A percentile compares a stretch with the other conserved stretches of the same genome.
These are phyloP conservation scores for Bimuria novae-zelandiae DNA, from an alignment of 2,329 filamentous ascomycete species.

Conservation along the genomic window DNA sequence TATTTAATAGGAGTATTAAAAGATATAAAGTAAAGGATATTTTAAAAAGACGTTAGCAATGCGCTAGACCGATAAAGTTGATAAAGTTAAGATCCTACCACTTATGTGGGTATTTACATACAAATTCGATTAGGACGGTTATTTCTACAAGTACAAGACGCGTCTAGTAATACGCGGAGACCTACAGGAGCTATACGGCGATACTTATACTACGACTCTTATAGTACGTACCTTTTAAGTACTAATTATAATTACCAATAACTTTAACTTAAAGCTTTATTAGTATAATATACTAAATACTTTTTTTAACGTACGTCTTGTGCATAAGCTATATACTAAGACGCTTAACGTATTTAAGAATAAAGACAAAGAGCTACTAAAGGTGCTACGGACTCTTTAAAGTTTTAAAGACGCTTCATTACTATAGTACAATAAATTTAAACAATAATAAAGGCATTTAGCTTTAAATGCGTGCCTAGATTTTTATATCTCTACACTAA, in stretches of 20 bases:
- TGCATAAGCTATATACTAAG: slow-evolving; percentile 14
- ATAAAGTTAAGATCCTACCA: neutral
- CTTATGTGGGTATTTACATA: neutral
- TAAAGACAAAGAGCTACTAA: slow-evolving; percentile 7
- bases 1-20: slow-evolving; percentile 8
- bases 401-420: slow-evolving; percentile 23
- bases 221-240: slow-evolving; percentile 19
- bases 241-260: slow-evolving; percentile 25
- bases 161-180: too few species aligned
- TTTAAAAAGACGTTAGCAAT: slow-evolving; percentile 15
- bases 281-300: slow-evolving; percentile 29
- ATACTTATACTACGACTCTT: slow-evolving; percentile 26
- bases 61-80: slow-evolving; percentile 17
- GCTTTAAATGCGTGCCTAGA: slow-evolving; percentile 12
- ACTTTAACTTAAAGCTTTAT: slow-evolving; percentile 19
- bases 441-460: slow-evolving; percentile 15
- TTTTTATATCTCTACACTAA: slow-evolving; percentile 15
- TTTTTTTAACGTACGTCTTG: slow-evolving; percentile 24
- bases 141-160: too few species aligned
- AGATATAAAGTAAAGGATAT: slow-evolving; percentile 19
- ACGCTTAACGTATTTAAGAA: slow-evolving; percentile 19
- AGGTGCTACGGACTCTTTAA: slow-evolving; percentile 25
- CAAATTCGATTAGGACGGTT: too few species aligned
- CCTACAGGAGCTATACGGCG: slow-evolving; percentile 9
- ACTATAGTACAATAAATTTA: slow-evolving; percentile 24